Evolutionary conservation across 805 yeast species (phyloP), one percentile per base, ranked within the genome.

Genomic region (Candida railenensis): DNA sequence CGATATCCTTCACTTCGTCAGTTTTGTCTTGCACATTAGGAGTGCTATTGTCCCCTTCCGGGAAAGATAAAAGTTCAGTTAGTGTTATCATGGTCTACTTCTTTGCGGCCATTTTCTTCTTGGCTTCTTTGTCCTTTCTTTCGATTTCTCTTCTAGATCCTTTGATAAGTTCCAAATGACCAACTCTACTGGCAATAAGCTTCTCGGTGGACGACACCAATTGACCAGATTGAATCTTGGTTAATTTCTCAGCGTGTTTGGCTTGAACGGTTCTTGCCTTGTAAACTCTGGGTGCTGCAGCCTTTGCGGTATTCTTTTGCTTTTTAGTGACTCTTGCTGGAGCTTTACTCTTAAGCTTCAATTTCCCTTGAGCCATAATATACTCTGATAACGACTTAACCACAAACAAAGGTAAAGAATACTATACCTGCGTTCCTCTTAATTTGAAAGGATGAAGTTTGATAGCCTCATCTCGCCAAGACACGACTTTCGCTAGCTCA

Each of bases 121-220:
- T 52, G 4, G 50, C 57, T 34, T 59, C 66, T 63, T 79, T 81
- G 52, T 73, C 79, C 15, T 65, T 71, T 61, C 79, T 87, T 61
- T 89, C 96, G 15, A 88, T 48, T 56, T 87, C 81, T 69, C 95
- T 81, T 73, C 97, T 82, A 5, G 94, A 83, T 14, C 99, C 99
- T 65, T 88, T 90, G 53, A 92, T 71, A 34, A 92, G 63, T 69
- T 92, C 99, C 57, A 92, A 76, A 65, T 92, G 98, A 21, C 99
- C 99, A 5, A 92, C 97, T 63, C 92, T 79, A 47, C 95, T 77
- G 1, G 97, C 84, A 54, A 92, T 81, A 47, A 89, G 74, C 68
- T 82, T 89, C 67, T 92, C 99, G 2, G 98, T 92, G 37, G 80
- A 73, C 3, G 80, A 60, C 42, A 67, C 73, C 62, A 72, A 80